Percentiles rank a stretch among this genome's conserved stretches.
Evolutionary conservation across 768 basidiomycete genomes (phyloP).

Genomic region (Pisolithus orientalis): DNA sequence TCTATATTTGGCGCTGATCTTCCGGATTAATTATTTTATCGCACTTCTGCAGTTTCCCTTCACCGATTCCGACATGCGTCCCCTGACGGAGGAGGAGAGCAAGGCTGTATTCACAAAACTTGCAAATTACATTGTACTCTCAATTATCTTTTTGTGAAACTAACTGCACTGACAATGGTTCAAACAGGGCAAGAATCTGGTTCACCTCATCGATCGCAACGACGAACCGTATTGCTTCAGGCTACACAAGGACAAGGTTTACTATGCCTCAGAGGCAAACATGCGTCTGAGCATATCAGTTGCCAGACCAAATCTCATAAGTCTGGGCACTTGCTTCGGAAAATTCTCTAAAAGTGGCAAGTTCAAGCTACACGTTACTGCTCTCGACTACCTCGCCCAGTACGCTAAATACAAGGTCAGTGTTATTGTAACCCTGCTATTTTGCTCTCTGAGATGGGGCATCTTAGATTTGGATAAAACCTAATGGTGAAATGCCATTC

Average conservation of each 20-base stretch:
- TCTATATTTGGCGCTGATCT: not conserved
- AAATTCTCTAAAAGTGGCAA: conserved; percentile 97
- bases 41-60: conserved; percentile 14
- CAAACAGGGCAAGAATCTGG: conserved; percentile 85
- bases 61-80: conserved; percentile 59
- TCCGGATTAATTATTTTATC: conserved; percentile 8
- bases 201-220: conserved; percentile 89
- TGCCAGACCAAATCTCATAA: conserved; percentile 87
- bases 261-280: conserved; percentile 91
- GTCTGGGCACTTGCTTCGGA: conserved; percentile 93
- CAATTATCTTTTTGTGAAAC: not conserved
- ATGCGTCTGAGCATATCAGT: conserved; percentile 92
- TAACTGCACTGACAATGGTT: not conserved
- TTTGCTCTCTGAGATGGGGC: not conserved
- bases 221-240: conserved; percentile 97
- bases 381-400: conserved; percentile 88
- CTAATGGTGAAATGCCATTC: conserved; percentile 99
- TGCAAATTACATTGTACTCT: conserved; percentile 89
- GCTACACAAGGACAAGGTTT: conserved; percentile 90
- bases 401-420: conserved; percentile 96
- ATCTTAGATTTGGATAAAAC: conserved; percentile 92
- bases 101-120: conserved; percentile 95
- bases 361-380: conserved; percentile 94
- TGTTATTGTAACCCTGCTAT: not conserved
- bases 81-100: conserved; percentile 94